phyloP scores from a whole-genome alignment of 768 basidiomycete genomes.

The Dacryopinax primogenitus region DNA sequence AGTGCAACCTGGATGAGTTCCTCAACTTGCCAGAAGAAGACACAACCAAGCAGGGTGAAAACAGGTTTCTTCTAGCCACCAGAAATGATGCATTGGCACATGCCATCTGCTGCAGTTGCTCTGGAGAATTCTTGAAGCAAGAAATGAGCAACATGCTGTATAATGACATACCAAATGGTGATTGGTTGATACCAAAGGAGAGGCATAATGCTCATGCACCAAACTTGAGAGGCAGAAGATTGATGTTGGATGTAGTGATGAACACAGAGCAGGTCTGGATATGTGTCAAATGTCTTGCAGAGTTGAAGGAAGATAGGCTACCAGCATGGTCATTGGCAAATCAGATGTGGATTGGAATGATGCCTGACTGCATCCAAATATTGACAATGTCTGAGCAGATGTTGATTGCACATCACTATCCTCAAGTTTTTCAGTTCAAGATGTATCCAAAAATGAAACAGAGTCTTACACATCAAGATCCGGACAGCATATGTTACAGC shows the following conservation, averaged over 20 bases:
- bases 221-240: not conserved
- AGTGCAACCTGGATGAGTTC: not conserved
- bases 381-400: constrained; percentile 32
- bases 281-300: not conserved
- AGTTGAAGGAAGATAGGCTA: not conserved
- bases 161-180: not conserved
- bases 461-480: not conserved
- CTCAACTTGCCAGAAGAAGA: not conserved
- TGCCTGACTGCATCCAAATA: constrained; percentile 23
- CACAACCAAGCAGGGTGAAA: not conserved
- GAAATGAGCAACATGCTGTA: not conserved
- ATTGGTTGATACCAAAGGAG: not conserved
- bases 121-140: not conserved
- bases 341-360: constrained; percentile 30
- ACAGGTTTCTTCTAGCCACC: not conserved
- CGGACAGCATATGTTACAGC: constrained; percentile 19
- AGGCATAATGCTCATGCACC: not conserved
- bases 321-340: constrained; percentile 27
- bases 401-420: constrained; percentile 27
- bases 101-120: not conserved
- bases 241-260: not conserved
- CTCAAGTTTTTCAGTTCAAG: constrained; percentile 29
- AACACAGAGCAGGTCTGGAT: not conserved
- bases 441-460: constrained; percentile 25
- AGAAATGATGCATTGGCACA: not conserved